A percentile compares a stretch with the other conserved stretches of the same genome.
These are phyloP conservation scores for Cyclotella sp. DNA, from an alignment of 108 stramenopile genomes.

Conservation along the genomic window DNA sequence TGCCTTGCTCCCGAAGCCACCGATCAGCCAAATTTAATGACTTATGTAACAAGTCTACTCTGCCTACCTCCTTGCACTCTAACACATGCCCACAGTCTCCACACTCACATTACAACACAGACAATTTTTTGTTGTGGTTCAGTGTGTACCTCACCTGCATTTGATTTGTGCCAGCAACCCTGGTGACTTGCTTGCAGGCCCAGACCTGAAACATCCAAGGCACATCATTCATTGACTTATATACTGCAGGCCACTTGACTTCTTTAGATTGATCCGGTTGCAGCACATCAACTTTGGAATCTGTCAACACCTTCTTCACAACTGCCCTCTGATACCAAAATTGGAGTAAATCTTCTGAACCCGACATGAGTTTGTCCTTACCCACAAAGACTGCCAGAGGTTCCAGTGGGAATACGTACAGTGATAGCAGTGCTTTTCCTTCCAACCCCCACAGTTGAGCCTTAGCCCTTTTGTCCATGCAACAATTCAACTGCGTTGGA, in stretches of 20 bases:
- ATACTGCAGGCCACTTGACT: not conserved
- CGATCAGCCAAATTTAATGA: conserved; percentile 5
- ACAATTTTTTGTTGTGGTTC: not conserved
- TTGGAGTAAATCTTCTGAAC: not conserved
- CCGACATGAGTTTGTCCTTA: not conserved
- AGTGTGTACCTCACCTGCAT: not conserved
- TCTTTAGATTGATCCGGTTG: conserved; percentile 1
- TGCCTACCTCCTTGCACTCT: not conserved
- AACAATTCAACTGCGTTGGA: conserved; percentile 1
- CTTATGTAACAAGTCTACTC: not conserved
- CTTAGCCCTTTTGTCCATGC: not conserved
- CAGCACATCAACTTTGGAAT: not conserved
- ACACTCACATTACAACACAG: not conserved
- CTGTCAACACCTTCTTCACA: not conserved
- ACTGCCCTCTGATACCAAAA: not conserved
- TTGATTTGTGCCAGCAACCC: conserved; percentile 2
- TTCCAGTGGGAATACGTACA: conserved; percentile 1
- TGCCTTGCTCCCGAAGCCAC: conserved; percentile 1
- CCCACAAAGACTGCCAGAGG: conserved; percentile 1
- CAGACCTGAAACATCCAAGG: conserved; percentile 16
- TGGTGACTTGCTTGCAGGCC: conserved; percentile 15
- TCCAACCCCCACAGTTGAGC: not conserved
- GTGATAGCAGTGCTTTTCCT: not conserved
- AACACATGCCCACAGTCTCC: conserved; percentile 19
- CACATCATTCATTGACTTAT: not conserved